Evolutionary conservation across 2,329 filamentous ascomycete species (phyloP), one percentile per base, ranked within the genome.

Genomic region (Diaporthe sp.): DNA sequence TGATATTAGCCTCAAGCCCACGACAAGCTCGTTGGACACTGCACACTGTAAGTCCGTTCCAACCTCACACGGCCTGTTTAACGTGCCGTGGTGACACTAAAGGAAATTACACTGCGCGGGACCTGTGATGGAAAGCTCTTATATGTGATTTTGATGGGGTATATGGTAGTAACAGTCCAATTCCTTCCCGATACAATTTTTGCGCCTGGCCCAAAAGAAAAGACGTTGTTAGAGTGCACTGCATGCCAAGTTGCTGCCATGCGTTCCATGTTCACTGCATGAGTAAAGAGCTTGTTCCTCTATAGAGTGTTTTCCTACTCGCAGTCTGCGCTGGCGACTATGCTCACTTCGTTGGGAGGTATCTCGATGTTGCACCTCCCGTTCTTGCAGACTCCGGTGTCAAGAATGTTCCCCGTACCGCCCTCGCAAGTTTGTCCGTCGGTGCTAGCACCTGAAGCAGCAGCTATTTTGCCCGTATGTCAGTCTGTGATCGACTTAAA

Each of bases 321-420:
- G 58, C 58, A 63, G 58, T 63, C 37, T 35, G 58, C 58, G 25
- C 37, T 63, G 37, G 58, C 37, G 37, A 63, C 58, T 25, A 63
- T 63, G 58, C 58, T 63, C 58, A 63, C 2, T 1, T 63, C 58
- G 25, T 63, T 63, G n/a, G 58, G 58, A 30, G 37, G 58, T 5
- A 44, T 44, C 37, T 63, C 58, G 17, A 63, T 63, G 25, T 63
- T 59, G 35, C 56, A 59, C 35, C 25, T 59, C n/a, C 56, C 56
- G 7, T 39, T 39, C 13, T 59, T 59, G 56, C 56, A 59, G 7
- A 59, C 32, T 22, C 55, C 55, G 3, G 32, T 58, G 55, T 59
- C 56, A 35, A 59, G 6, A 15, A 39, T 59, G 13, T 59, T 59
- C 22, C 35, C 56, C 5, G 56, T 59, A 37, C 35, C 35, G 22